phyloP scores from a whole-genome alignment of 2,329 filamentous ascomycete species.

The Pseudopithomyces maydicus region DNA sequence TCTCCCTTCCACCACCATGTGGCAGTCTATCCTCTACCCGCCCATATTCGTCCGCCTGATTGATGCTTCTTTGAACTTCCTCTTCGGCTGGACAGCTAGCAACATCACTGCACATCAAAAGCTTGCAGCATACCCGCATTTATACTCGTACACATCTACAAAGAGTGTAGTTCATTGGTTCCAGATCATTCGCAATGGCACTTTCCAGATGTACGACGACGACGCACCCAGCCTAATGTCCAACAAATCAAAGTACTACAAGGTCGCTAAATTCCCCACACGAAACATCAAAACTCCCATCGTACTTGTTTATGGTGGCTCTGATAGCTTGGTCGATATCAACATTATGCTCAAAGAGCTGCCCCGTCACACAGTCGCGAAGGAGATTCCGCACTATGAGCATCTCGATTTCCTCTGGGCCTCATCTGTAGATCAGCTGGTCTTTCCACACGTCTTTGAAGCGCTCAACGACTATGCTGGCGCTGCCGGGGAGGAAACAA shows the following conservation, averaged over 20 bases:
- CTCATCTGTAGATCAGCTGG: conserved; percentile 77
- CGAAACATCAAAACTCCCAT: conserved; percentile 96
- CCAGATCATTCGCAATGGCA: conserved; percentile 95
- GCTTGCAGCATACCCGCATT: conserved; percentile 89
- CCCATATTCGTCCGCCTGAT: conserved; percentile 90
- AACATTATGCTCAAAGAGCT: conserved; percentile 88
- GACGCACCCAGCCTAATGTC: conserved; percentile 80
- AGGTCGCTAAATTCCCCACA: conserved; percentile 94
- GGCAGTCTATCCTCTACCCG: conserved; percentile 94
- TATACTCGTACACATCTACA: conserved; percentile 95
- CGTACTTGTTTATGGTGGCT: conserved; percentile 90
- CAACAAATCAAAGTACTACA: conserved; percentile 82
- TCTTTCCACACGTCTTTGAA: conserved; percentile 91
- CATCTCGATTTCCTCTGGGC: conserved; percentile 98
- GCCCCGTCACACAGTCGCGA: conserved; percentile 81
- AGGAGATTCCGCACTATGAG: conserved; percentile 89
- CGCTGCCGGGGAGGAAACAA: background rate
- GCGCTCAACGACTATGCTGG: conserved; percentile 72
- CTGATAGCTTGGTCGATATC: conserved; percentile 93
- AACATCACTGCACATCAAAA: conserved; percentile 91
- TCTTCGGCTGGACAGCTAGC: conserved; percentile 86
- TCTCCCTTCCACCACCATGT: conserved; percentile 91
- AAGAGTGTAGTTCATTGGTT: conserved; percentile 99
- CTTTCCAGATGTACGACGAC: conserved; percentile 98
- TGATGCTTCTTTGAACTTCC: conserved; percentile 77